Conservation (phyloP, 2,329 filamentous ascomycete genomes). For the Curvularia sp. region DNA sequence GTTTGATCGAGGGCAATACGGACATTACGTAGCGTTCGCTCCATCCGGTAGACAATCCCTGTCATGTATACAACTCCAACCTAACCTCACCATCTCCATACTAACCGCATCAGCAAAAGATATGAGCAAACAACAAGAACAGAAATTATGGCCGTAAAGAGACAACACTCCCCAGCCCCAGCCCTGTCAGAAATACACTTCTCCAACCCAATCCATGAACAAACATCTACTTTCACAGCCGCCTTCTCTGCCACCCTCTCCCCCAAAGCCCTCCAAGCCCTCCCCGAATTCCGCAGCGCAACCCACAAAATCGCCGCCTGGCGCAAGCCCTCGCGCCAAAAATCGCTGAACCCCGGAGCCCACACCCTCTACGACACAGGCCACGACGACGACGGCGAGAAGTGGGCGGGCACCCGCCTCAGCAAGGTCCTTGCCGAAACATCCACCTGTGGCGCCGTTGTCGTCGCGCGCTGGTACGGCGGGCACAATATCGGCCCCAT, state of each 20-base stretch:
- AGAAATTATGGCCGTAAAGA: conserved; percentile 43
- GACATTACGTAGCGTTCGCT: not conserved
- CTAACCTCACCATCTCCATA: conserved; percentile 8
- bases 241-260: conserved; percentile 58
- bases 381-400: conserved; percentile 63
- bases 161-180: conserved; percentile 33
- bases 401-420: conserved; percentile 58
- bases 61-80: conserved; percentile 2
- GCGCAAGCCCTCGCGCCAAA: conserved; percentile 58
- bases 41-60: conserved; percentile 13
- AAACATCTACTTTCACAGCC: conserved; percentile 60
- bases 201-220: conserved; percentile 58
- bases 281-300: conserved; percentile 55
- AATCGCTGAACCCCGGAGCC: conserved; percentile 50
- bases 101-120: not conserved
- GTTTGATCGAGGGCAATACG: not conserved
- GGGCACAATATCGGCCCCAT: conserved; percentile 61
- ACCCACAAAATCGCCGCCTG: conserved; percentile 62
- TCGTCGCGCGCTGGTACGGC: conserved; percentile 64
- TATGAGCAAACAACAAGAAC: not conserved
- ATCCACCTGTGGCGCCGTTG: conserved; percentile 55
- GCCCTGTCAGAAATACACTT: conserved; percentile 49
- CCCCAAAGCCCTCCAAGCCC: conserved; percentile 52
- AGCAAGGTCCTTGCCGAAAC: conserved; percentile 57
- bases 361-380: conserved; percentile 54